Conservation (phyloP, 176 grass and related monocot species). For the Rhipidocladum racemiflorum region DNA sequence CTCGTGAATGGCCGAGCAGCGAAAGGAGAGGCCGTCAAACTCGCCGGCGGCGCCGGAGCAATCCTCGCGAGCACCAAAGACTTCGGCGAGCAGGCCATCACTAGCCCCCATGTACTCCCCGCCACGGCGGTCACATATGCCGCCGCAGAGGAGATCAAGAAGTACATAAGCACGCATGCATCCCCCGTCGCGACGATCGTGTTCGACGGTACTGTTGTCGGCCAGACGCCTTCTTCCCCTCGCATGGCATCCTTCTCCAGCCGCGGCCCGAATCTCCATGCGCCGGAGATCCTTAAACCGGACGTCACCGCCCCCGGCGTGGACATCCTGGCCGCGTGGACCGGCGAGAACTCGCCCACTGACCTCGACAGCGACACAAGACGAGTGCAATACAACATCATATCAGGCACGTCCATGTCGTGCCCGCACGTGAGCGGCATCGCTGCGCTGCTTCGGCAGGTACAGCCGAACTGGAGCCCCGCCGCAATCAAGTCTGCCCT, state of each 20-base stretch:
- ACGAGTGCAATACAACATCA: conserved; percentile 65
- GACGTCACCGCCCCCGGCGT: conserved; percentile 55
- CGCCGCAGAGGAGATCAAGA: not conserved
- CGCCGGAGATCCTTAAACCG: conserved; percentile 51
- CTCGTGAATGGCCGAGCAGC: not conserved
- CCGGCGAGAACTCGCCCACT: conserved; percentile 21
- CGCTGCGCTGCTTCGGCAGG: conserved; percentile 31
- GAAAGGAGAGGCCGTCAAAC: conserved; percentile 42
- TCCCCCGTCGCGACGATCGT: conserved; percentile 5
- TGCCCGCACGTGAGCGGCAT: conserved; percentile 92
- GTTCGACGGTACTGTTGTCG: conserved; percentile 31
- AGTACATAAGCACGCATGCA: not conserved
- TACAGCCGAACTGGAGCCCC: conserved; percentile 38
- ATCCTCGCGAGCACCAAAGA: not conserved
- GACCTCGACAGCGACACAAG: conserved; percentile 28
- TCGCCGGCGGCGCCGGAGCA: conserved; percentile 35
- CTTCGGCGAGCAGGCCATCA: conserved; percentile 8
- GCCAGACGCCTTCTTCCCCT: conserved; percentile 22
- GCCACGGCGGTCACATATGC: not conserved
- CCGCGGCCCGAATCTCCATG: conserved; percentile 36
- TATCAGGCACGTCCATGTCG: conserved; percentile 93
- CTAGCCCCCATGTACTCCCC: not conserved
- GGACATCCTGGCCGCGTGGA: conserved; percentile 58
- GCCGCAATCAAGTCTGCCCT: conserved; percentile 45
- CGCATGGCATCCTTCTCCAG: conserved; percentile 46